Base-by-base conservation (phyloP, 495 filamentous ascomycete species). In the Penicillium verhagenii region DNA sequence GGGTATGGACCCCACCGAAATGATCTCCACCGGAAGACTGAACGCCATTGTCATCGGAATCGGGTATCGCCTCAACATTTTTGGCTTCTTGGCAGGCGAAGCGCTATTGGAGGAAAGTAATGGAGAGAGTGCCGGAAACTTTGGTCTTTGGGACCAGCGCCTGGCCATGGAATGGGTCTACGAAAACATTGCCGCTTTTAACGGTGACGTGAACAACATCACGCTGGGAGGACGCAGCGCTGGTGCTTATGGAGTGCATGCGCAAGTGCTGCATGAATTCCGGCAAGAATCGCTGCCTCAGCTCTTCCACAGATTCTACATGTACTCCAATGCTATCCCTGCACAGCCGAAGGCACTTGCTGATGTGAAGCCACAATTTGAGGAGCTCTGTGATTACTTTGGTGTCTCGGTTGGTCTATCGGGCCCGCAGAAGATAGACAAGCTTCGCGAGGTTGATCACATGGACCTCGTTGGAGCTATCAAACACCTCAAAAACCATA, bases 81-180 rank as follows among this genome's bases (percentile, higher is more conserved):
- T 88, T 28, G 85, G 85, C 0, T 88, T 87, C 55, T 55, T 86
- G 24, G 74, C 82, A 11, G 78, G 78, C 3, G 66, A 66, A 9
- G 49, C 77, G 3, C 52, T 68, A 9, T 48, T 55, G 9, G 61
- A 70, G 56, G 38, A 78, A 39, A 73, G 71, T 4, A 73, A 69
- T 2, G 72, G 74, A 40, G 73, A 79, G 26, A 81, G 77, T 10
- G 39, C 79, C 16, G 65, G 83, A 31, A 88, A 88, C 59, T 62
- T 84, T 24, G 85, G 85, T 10, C 64, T 88, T 25, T 79, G 78
- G 64, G 84, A 88, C 60, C 84, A 87, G 59, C 73, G 76, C 26
- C 59, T 79, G 10, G 60, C 79, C 19, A 70, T 87, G 50, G 71
- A 82, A 62, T 87, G 84, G 84, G 75, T 86, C 8, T 67, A 73